Base-by-base conservation (phyloP, 495 filamentous ascomycete species). In the Aspergillus affinis region DNA sequence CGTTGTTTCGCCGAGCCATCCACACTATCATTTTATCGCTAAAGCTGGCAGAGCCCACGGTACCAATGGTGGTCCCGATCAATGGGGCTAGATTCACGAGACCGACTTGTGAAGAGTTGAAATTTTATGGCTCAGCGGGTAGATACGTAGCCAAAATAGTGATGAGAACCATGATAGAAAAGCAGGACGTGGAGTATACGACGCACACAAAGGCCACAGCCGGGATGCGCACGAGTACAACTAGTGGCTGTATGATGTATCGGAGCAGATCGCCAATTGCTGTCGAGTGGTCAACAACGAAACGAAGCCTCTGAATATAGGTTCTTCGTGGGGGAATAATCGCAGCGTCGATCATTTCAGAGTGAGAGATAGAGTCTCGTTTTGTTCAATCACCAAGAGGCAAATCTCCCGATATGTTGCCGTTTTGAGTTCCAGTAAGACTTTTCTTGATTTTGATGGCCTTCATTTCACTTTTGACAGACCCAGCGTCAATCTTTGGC, bases 71-170 rank as follows among this genome's bases (percentile, higher is more conserved):
- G 20, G 64, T 67, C 4, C 77, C 78, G 4, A 78, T 66, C 55
- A 78, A 75, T 0, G 70, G 62, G 17, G 78, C 65, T 6, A 81
- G 46, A 44, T 72, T 75, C 61, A 74, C 71, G 17, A 78, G 55
- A 9, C 78, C 77, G 19, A 81, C 55, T 0, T 66, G 69, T 3
- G 65, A 60, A 17, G 74, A 64, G 46, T 58, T 53, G 51, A 81
- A 79, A 48, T 75, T 74, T 55, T 79, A 81, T 0, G 78, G 76
- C 0, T 73, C 65, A 0, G 60, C 30, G 3, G 66, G 45, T 66
- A 78, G 70, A 48, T 74, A 71, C 0, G 65, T 64, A 0, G 73
- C 67, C n/a, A 69, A 63, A 4, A 69, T 64, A 0, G 72, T 67
- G 9, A 65, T 67, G 57, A 75, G 66, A 36, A 79, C 67, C 13